Conservation (phyloP, 371 early-diverging fungal species). For the Capniomyces stellatus region DNA sequence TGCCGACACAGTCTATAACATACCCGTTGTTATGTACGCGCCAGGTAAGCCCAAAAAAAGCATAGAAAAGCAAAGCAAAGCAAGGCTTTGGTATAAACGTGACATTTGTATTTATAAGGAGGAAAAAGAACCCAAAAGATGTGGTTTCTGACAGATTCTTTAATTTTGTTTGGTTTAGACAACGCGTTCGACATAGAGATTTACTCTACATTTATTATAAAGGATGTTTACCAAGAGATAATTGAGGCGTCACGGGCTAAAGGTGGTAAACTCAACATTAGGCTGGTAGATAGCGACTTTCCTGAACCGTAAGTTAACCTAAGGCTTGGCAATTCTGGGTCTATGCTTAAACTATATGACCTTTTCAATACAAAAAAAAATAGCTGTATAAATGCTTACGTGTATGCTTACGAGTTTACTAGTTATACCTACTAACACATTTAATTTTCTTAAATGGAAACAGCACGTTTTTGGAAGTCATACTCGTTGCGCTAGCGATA, state of each 20-base stretch:
- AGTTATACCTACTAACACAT: neutral
- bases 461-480: constrained; percentile 1
- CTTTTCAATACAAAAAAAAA: too few relatives aligned
- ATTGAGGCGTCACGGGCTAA: constrained; percentile 18
- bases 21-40: constrained; percentile 80
- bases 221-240: constrained; percentile 31
- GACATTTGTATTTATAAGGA: too few relatives aligned
- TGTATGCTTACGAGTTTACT: neutral
- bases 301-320: constrained; percentile 1
- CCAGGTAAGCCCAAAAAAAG: constrained; percentile 20
- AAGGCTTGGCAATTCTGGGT: too few relatives aligned
- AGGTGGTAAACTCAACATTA: constrained; percentile 27
- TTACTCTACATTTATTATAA: constrained; percentile 54
- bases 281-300: constrained; percentile 8
- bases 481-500: neutral
- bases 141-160: neutral
- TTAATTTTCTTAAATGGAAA: neutral
- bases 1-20: constrained; percentile 53
- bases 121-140: neutral
- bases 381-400: too few relatives aligned
- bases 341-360: too few relatives aligned
- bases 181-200: constrained; percentile 53
- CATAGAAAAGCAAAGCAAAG: too few relatives aligned
- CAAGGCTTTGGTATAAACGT: too few relatives aligned
- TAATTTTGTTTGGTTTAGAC: constrained; percentile 21